Percentiles rank a stretch among this genome's conserved stretches.
These are phyloP conservation scores for Septoria petroselini DNA, from an alignment of 2,329 filamentous ascomycete species.

Conservation along the genomic window DNA sequence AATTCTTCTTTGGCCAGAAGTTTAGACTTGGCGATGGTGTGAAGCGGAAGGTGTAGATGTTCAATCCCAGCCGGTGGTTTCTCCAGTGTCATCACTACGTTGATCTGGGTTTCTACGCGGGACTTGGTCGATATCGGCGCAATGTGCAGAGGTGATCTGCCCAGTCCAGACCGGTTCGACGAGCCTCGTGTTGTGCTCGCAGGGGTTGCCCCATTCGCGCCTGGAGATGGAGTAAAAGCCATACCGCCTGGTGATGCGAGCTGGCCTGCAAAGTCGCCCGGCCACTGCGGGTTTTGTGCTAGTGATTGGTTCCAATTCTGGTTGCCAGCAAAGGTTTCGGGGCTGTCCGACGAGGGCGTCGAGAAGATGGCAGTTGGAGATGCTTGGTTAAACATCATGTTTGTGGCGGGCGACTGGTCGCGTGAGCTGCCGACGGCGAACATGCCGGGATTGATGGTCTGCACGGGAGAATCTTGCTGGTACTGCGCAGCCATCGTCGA, in stretches of 20 bases:
- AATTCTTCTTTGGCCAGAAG: conserved; percentile 72
- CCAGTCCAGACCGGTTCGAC: conserved; percentile 18
- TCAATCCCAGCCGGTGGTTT: conserved; percentile 72
- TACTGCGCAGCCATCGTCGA: conserved; percentile 25
- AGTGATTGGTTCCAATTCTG: conserved; percentile 30
- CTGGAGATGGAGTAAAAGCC: conserved; percentile 38
- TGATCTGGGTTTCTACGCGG: conserved; percentile 93
- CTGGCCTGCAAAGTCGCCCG: conserved; percentile 33
- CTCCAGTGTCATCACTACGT: conserved; percentile 74
- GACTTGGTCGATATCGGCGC: conserved; percentile 61
- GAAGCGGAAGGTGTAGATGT: conserved; percentile 78
- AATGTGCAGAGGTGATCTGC: conserved; percentile 37
- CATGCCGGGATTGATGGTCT: conserved; percentile 38
- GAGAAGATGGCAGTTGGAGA: conserved; percentile 39
- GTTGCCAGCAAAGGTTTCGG: conserved; percentile 34
- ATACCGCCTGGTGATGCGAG: conserved; percentile 36
- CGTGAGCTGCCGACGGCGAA: conserved; percentile 34
- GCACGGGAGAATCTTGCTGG: conserved; percentile 33
- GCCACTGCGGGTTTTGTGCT: conserved; percentile 36
- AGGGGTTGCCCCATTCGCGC: conserved; percentile 32
- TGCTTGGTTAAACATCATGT: conserved; percentile 33
- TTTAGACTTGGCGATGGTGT: conserved; percentile 94
- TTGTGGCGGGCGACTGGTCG: conserved; percentile 34
- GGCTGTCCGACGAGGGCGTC: conserved; percentile 39
- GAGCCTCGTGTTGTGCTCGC: conserved; percentile 19